Evolutionary conservation across 495 filamentous ascomycete genomes (phyloP).

Genomic region (Apodospora peruviana): DNA sequence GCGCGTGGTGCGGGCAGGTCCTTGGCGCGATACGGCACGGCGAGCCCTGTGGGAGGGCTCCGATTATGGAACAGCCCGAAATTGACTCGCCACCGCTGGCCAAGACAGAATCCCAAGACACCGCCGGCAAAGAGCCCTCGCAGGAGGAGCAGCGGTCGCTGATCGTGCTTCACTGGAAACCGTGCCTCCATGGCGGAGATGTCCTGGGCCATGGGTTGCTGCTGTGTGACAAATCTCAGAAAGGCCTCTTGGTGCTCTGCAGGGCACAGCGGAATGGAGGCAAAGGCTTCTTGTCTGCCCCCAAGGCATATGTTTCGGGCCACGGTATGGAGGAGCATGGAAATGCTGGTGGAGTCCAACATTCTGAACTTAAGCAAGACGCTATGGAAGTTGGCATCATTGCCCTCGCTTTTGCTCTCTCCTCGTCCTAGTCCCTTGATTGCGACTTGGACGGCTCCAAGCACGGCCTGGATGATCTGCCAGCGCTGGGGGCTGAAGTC

Average conservation of each 20-base stretch:
- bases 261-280: too few relatives aligned
- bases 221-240: constrained; percentile 37
- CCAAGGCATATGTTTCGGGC: constrained; percentile 35
- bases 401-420: too few relatives aligned
- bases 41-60: constrained; percentile 42
- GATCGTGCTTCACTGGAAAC: constrained; percentile 25
- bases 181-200: constrained; percentile 34
- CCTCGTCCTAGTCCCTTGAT: too few relatives aligned
- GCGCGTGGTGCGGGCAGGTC: constrained; percentile 56
- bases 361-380: constrained; percentile 22
- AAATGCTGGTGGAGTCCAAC: constrained; percentile 18
- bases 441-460: constrained; percentile 36
- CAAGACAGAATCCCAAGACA: constrained; percentile 49
- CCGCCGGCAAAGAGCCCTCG: constrained; percentile 55
- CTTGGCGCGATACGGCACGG: constrained; percentile 70
- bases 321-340: constrained; percentile 24
- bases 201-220: constrained; percentile 19
- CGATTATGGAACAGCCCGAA: constrained; percentile 53
- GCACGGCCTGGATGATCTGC: constrained; percentile 50
- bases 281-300: too few relatives aligned
- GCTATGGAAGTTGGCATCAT: constrained; percentile 16
- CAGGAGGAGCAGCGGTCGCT: constrained; percentile 47
- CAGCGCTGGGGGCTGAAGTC: constrained; percentile 59
- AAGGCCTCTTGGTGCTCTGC: constrained; percentile 39
- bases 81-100: constrained; percentile 58